A percentile compares a stretch with the other conserved stretches of the same genome.
phyloP scores from a whole-genome alignment of 2,329 filamentous ascomycete genomes.

The Hirsutella rhossiliensis region DNA sequence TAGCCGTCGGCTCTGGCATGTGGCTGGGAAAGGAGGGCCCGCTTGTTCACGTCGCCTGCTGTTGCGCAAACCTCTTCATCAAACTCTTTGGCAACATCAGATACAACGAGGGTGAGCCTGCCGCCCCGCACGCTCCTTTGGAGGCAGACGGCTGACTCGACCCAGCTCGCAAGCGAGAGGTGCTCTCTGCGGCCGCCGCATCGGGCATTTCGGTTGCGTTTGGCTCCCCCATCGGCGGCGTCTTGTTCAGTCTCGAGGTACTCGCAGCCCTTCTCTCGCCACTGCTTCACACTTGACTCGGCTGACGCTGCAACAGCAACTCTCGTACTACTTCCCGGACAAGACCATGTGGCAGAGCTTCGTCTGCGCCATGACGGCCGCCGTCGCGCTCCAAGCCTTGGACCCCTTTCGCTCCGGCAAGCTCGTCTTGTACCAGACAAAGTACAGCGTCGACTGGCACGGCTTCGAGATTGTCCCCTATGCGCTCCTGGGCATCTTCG shows the following conservation, averaged over 20 bases:
- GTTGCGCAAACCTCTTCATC: slow-evolving; percentile 89
- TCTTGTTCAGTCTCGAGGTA: slow-evolving; percentile 85
- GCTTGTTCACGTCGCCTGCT: slow-evolving; percentile 91
- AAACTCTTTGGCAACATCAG: slow-evolving; percentile 73
- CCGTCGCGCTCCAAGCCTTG: slow-evolving; percentile 85
- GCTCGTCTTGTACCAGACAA: slow-evolving; percentile 97
- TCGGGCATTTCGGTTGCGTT: slow-evolving; percentile 95
- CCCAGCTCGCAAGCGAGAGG: slow-evolving; percentile 46
- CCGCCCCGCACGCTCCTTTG: neutral
- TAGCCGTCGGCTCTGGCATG: slow-evolving; percentile 86
- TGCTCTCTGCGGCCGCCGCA: slow-evolving; percentile 85
- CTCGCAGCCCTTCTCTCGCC: neutral
- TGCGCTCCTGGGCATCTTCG: slow-evolving; percentile 80
- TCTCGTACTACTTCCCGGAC: slow-evolving; percentile 93
- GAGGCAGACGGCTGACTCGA: neutral
- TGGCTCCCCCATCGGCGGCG: slow-evolving; percentile 91
- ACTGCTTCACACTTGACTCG: neutral
- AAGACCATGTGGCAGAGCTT: slow-evolving; percentile 98
- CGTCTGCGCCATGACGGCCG: slow-evolving; percentile 92
- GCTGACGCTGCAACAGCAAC: slow-evolving; percentile 35
- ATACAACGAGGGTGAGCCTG: slow-evolving; percentile 62
- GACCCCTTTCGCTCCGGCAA: slow-evolving; percentile 96
- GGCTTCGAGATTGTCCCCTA: slow-evolving; percentile 95
- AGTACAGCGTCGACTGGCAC: slow-evolving; percentile 93
- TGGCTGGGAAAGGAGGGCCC: slow-evolving; percentile 97